Evolutionary conservation across 2,329 filamentous ascomycete species (phyloP).

Genomic region (Alternaria brassicae): DNA sequence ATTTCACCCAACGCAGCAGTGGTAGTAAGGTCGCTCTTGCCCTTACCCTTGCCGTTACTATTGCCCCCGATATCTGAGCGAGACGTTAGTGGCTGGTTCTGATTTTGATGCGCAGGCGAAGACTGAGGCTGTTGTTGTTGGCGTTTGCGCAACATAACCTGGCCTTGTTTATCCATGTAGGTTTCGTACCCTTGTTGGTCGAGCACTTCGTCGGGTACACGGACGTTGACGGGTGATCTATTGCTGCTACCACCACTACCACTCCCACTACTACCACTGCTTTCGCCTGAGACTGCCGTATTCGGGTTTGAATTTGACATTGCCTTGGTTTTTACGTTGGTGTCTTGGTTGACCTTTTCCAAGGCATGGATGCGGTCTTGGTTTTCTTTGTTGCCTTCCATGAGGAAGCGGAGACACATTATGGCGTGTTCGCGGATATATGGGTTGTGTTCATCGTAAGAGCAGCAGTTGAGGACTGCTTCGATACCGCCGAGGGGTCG

Average conservation of each 20-base stretch:
- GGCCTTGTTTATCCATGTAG: conserved; percentile 58
- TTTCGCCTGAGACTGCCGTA: not conserved
- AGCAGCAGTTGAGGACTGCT: conserved; percentile 85
- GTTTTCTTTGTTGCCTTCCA: conserved; percentile 76
- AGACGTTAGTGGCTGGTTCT: conserved; percentile 14
- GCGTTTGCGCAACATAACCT: conserved; percentile 57
- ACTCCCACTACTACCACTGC: not conserved
- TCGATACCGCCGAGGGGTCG: conserved; percentile 85
- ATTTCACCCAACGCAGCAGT: not conserved
- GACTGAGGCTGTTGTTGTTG: conserved; percentile 30
- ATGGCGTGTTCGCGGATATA: conserved; percentile 84
- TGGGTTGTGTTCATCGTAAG: conserved; percentile 90
- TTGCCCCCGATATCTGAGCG: conserved; percentile 11
- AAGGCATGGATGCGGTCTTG: conserved; percentile 74
- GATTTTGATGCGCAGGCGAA: not conserved
- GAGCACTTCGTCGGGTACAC: conserved; percentile 57
- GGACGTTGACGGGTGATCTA: conserved; percentile 36
- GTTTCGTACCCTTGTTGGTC: conserved; percentile 60
- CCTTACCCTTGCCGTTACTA: conserved; percentile 18
- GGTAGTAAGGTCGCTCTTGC: conserved; percentile 38
- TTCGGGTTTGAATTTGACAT: not conserved
- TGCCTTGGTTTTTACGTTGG: conserved; percentile 21
- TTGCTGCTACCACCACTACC: not conserved
- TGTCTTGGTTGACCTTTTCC: conserved; percentile 41
- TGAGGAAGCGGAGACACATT: conserved; percentile 62